A percentile compares a stretch with the other conserved stretches of the same genome.
These are phyloP conservation scores for Mrakia blollopis DNA, from an alignment of 768 basidiomycete genomes.

Conservation along the genomic window DNA sequence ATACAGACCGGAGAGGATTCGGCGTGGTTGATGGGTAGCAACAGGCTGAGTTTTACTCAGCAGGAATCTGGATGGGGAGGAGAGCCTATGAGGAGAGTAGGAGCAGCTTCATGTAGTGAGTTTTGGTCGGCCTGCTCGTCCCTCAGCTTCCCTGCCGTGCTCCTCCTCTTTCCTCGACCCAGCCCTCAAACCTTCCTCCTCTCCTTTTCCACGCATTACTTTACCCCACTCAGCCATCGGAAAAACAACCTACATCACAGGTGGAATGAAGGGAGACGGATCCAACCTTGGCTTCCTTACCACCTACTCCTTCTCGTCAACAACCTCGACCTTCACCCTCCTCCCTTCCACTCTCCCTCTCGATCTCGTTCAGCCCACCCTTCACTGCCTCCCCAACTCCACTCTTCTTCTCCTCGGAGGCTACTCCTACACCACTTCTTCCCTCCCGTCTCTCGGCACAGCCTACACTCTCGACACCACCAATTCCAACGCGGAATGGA, in stretches of 20 bases:
- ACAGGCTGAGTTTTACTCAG: constrained; percentile 10
- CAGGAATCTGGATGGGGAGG: constrained; percentile 9
- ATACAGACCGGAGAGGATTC: constrained; percentile 21
- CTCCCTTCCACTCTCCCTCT: constrained; percentile 14
- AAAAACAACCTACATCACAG: constrained; percentile 13
- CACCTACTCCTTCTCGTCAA: constrained; percentile 21
- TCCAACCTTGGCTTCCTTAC: constrained; percentile 18
- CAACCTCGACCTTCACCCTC: constrained; percentile 8
- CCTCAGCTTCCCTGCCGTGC: too few relatives aligned
- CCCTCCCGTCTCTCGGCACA: background rate
- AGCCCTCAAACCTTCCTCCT: background rate
- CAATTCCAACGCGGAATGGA: constrained; percentile 3
- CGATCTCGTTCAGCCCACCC: constrained; percentile 27
- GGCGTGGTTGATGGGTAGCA: constrained; percentile 1
- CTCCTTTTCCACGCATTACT: background rate
- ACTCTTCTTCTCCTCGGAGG: constrained; percentile 32
- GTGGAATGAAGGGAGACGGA: constrained; percentile 20
- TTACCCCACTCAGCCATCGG: constrained; percentile 24
- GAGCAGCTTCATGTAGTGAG: constrained; percentile 24
- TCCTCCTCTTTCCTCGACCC: background rate
- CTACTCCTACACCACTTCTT: background rate
- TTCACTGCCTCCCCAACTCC: constrained; percentile 29
- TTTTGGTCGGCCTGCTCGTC: background rate
- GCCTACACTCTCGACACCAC: constrained; percentile 32
- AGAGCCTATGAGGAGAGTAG: constrained; percentile 24